These are phyloP conservation scores for Niebla homalea DNA, from an alignment of 495 filamentous ascomycete genomes.

Conservation along the genomic window DNA sequence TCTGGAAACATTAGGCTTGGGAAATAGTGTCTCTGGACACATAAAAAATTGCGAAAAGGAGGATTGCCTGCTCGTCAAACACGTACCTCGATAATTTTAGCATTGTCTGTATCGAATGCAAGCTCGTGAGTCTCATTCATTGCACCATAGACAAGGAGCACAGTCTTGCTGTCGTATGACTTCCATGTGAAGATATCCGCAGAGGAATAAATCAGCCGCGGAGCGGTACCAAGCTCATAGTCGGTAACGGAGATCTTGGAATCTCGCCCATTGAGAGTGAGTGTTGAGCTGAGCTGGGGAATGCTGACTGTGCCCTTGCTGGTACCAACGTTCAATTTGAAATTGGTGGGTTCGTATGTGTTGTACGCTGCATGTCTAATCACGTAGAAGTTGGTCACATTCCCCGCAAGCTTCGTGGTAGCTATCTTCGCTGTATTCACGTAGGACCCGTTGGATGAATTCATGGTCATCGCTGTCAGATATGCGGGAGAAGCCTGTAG, in stretches of 20 bases:
- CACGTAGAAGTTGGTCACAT: conserved; percentile 47
- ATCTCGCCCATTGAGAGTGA: conserved; percentile 59
- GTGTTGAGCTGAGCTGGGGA: conserved; percentile 46
- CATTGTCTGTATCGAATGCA: too few species aligned
- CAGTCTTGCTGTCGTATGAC: conserved; percentile 41
- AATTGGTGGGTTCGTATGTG: conserved; percentile 38
- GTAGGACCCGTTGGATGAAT: conserved; percentile 34
- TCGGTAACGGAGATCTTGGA: conserved; percentile 65
- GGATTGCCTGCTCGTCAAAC: too few species aligned
- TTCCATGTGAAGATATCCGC: conserved; percentile 67
- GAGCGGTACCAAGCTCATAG: conserved; percentile 50
- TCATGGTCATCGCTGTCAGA: conserved; percentile 37
- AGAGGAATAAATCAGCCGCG: conserved; percentile 53
- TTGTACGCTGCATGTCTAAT: conserved; percentile 51
- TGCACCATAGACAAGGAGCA: conserved; percentile 59
- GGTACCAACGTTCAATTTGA: conserved; percentile 49
- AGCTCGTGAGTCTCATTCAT: conserved; percentile 59
- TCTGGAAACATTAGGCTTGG: too few species aligned
- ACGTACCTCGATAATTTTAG: too few species aligned
- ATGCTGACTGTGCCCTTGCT: conserved; percentile 46
- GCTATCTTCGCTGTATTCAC: conserved; percentile 37
- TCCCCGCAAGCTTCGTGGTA: conserved; percentile 46
- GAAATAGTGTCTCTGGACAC: too few species aligned
- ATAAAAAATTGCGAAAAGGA: too few species aligned
- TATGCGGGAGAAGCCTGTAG: conserved; percentile 55